Conservation (phyloP, 1,284 basidiomycete genomes). For the Athelia sp. region DNA sequence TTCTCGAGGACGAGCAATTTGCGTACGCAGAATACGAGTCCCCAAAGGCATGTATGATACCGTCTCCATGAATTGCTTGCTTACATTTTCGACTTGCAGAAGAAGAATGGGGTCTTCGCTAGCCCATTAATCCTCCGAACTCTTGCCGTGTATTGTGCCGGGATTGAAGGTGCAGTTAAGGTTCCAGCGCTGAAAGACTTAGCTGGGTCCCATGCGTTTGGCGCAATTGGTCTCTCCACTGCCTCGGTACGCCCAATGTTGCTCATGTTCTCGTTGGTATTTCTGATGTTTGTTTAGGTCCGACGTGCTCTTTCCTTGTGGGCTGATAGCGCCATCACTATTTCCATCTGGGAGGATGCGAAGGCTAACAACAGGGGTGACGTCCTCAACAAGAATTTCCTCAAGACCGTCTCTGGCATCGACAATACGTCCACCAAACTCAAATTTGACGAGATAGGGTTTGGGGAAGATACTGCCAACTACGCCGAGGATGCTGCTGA, state of each 20-base stretch:
- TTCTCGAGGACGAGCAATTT: neutral
- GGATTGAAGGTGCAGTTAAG: neutral
- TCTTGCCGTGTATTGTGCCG: neutral
- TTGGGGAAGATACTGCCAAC: too few species aligned
- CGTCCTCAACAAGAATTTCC: too few species aligned
- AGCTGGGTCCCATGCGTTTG: neutral
- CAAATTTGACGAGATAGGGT: too few species aligned
- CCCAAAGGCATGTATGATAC: neutral
- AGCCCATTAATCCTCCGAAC: neutral
- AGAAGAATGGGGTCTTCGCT: neutral
- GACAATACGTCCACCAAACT: too few species aligned
- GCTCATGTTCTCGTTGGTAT: neutral
- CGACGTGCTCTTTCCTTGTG: neutral
- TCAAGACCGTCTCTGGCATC: too few species aligned
- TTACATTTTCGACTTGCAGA: neutral
- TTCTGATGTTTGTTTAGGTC: neutral
- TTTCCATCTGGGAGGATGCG: neutral
- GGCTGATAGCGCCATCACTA: neutral
- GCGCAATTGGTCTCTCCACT: neutral
- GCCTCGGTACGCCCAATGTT: neutral
- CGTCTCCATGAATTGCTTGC: neutral
- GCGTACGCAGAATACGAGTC: neutral
- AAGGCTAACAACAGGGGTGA: too few species aligned
- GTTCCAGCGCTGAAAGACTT: neutral
- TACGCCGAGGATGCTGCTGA: too few species aligned